These are phyloP conservation scores for Fusarium metavorans DNA, from an alignment of 2,329 filamentous ascomycete species.

Conservation along the genomic window DNA sequence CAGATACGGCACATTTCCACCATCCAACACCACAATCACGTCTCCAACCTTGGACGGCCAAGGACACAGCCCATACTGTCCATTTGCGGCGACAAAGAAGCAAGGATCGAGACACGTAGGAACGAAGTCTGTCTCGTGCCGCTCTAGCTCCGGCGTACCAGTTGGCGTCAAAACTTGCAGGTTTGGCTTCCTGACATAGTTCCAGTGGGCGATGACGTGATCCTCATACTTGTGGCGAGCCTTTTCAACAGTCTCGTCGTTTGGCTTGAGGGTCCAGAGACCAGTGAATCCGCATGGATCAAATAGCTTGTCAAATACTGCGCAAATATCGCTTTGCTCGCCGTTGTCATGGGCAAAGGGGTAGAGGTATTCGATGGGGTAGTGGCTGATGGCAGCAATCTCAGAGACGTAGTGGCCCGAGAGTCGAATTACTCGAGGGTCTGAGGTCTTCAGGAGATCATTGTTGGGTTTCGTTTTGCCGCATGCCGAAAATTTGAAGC, in stretches of 20 bases:
- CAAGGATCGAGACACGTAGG: slow-evolving; percentile 15
- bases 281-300: slow-evolving; percentile 27
- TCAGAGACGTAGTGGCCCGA: slow-evolving; percentile 1
- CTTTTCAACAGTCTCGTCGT: not conserved
- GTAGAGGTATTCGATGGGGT: slow-evolving; percentile 17
- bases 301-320: slow-evolving; percentile 22
- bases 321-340: not conserved
- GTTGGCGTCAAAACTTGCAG: not conserved
- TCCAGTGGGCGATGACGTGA: slow-evolving; percentile 23
- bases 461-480: slow-evolving; percentile 11
- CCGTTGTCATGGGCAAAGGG: slow-evolving; percentile 2
- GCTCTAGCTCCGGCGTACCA: accelerated
- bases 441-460: not conserved
- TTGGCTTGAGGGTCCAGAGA: slow-evolving; percentile 11
- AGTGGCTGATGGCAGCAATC: slow-evolving; percentile 13
- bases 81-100: slow-evolving; percentile 23
- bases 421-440: slow-evolving; percentile 14
- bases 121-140: slow-evolving; percentile 13
- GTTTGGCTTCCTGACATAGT: not conserved
- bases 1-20: slow-evolving; percentile 28
- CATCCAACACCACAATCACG: slow-evolving; percentile 15
- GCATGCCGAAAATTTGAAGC: slow-evolving; percentile 22
- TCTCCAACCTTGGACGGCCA: slow-evolving; percentile 27
- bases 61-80: slow-evolving; percentile 23
- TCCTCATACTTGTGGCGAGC: slow-evolving; percentile 21